A percentile compares a stretch with the other conserved stretches of the same genome.
phyloP scores from a whole-genome alignment of 495 filamentous ascomycete genomes.

The Neurospora discreta region DNA sequence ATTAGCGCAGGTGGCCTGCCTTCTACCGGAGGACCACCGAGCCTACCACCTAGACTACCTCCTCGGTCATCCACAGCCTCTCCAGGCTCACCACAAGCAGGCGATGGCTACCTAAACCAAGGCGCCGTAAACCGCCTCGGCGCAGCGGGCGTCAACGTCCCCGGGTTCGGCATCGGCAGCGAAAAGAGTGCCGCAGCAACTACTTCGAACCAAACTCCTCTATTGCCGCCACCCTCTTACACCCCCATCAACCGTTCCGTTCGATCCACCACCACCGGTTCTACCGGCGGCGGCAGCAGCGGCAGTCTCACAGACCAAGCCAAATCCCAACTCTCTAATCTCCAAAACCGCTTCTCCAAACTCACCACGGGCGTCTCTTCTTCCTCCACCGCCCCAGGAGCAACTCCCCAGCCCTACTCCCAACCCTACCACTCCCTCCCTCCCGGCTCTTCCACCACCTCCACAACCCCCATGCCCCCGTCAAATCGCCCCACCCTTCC shows the following conservation, averaged over 20 bases:
- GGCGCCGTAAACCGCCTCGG: slow-evolving; percentile 55
- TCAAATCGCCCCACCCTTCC: background rate
- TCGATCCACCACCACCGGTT: slow-evolving; percentile 3
- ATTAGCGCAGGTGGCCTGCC: slow-evolving; percentile 4
- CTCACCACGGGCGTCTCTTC: slow-evolving; percentile 22
- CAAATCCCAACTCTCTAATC: slow-evolving; percentile 36
- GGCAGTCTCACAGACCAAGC: background rate
- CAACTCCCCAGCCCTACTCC: background rate
- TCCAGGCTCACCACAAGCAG: slow-evolving; percentile 29
- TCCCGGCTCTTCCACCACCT: background rate
- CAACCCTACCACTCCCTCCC: background rate
- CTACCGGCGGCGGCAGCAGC: too few species aligned
- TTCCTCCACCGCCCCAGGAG: background rate
- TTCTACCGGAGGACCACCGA: slow-evolving; percentile 37
- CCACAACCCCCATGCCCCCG: background rate
- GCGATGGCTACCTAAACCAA: slow-evolving; percentile 48
- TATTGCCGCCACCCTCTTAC: slow-evolving; percentile 1
- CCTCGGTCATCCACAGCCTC: slow-evolving; percentile 35
- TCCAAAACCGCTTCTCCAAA: slow-evolving; percentile 57
- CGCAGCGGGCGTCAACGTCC: slow-evolving; percentile 71
- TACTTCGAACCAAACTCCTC: background rate
- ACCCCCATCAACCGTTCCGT: slow-evolving; percentile 6
- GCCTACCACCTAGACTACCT: slow-evolving; percentile 56
- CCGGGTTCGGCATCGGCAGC: slow-evolving; percentile 61
- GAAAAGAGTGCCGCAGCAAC: slow-evolving; percentile 9